A percentile compares a stretch with the other conserved stretches of the same genome.
phyloP scores from a whole-genome alignment of 495 filamentous ascomycete genomes.

The Tuber aestivum region DNA sequence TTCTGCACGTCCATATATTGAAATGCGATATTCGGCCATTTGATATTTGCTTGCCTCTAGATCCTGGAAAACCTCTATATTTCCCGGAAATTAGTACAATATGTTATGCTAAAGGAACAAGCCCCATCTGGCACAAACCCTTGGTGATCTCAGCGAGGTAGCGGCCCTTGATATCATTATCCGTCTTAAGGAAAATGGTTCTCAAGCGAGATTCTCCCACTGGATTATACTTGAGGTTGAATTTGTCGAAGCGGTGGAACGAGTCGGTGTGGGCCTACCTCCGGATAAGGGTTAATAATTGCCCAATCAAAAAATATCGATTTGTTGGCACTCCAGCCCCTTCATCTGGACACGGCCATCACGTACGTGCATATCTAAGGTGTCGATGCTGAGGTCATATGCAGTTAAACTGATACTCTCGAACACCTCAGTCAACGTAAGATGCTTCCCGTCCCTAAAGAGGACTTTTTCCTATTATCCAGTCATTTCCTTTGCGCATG shows the following conservation, averaged over 20 bases:
- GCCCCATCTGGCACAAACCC: constrained; percentile 16
- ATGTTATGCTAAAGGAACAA: neutral
- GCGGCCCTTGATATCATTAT: constrained; percentile 92
- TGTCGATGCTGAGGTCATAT: constrained; percentile 97
- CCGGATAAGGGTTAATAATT: constrained; percentile 12
- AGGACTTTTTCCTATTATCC: constrained; percentile 67
- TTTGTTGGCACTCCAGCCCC: neutral
- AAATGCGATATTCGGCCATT: constrained; percentile 98
- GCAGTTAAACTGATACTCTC: constrained; percentile 94
- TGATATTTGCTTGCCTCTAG: constrained; percentile 98
- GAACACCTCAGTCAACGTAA: constrained; percentile 90
- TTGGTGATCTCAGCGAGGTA: constrained; percentile 97
- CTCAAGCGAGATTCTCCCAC: constrained; percentile 90
- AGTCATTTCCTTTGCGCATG: constrained; percentile 8
- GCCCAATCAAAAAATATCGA: constrained; percentile 5
- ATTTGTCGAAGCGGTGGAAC: constrained; percentile 98
- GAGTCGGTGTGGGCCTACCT: constrained; percentile 86
- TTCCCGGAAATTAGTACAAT: constrained; percentile 11
- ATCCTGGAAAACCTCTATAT: constrained; percentile 85
- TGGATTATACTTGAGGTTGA: constrained; percentile 98
- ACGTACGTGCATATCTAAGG: constrained; percentile 93
- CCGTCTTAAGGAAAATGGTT: constrained; percentile 96
- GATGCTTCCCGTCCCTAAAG: constrained; percentile 83
- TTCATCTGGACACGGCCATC: neutral
- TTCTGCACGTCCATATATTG: constrained; percentile 83